Evolutionary conservation across 2,329 filamentous ascomycete species (phyloP).

Genomic region (Tolypocladium nubicola): DNA sequence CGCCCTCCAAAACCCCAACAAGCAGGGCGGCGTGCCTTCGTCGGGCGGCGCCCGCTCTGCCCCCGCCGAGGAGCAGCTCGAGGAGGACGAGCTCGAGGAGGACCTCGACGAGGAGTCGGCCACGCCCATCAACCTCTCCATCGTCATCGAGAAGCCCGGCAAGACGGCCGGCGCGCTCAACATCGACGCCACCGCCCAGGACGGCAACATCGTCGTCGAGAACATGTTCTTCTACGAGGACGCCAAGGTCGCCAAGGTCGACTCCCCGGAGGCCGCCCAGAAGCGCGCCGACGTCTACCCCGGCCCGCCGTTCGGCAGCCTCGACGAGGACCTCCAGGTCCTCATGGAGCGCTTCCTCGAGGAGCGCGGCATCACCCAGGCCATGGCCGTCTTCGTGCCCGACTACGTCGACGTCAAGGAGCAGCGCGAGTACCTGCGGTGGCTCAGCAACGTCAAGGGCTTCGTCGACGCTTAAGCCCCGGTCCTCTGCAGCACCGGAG

Average conservation of each 20-base stretch:
- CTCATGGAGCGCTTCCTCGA: slow-evolving; percentile 89
- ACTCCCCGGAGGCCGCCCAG: slow-evolving; percentile 68
- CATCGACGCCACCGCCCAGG: slow-evolving; percentile 77
- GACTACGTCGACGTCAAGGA: slow-evolving; percentile 98
- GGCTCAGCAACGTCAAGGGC: slow-evolving; percentile 78
- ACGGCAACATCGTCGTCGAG: slow-evolving; percentile 78
- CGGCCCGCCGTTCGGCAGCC: slow-evolving; percentile 83
- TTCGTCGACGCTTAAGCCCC: slow-evolving; percentile 61
- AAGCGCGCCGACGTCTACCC: slow-evolving; percentile 70
- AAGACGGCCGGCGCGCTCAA: slow-evolving; percentile 63
- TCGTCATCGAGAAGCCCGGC: slow-evolving; percentile 79
- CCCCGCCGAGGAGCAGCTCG: slow-evolving; percentile 32
- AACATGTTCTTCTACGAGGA: slow-evolving; percentile 84
- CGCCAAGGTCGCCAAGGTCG: slow-evolving; percentile 63
- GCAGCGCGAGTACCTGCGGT: slow-evolving; percentile 89
- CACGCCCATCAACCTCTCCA: slow-evolving; percentile 73
- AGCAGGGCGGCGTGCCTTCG: slow-evolving; percentile 45
- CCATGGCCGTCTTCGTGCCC: slow-evolving; percentile 80
- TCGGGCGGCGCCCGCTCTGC: slow-evolving; percentile 37
- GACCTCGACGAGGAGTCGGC: slow-evolving; percentile 43
- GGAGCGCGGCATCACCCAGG: slow-evolving; percentile 82
- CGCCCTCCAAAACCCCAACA: slow-evolving; percentile 39
- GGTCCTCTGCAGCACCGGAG: neutral
- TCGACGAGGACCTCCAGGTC: slow-evolving; percentile 91
- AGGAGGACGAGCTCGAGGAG: slow-evolving; percentile 40